Evolutionary conservation across 768 basidiomycete species (phyloP).

Genomic region (Podaxis pistillaris): DNA sequence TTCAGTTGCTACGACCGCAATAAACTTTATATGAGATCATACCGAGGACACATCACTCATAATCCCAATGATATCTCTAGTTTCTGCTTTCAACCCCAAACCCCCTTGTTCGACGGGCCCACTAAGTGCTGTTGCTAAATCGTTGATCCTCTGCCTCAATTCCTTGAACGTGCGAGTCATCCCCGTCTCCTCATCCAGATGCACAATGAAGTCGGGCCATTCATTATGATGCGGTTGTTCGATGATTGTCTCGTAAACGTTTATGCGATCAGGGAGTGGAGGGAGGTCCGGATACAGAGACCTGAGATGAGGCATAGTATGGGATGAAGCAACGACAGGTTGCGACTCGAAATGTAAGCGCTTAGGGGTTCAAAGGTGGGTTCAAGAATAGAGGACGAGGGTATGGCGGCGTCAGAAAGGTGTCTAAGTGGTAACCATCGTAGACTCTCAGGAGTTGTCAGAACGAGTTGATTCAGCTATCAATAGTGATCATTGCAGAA

Average conservation of each 20-base stretch:
- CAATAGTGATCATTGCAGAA: too few relatives aligned
- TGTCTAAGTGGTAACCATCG: too few relatives aligned
- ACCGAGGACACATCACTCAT: conserved; percentile 69
- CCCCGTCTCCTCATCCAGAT: conserved; percentile 56
- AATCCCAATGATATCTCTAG: conserved; percentile 62
- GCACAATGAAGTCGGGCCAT: conserved; percentile 52
- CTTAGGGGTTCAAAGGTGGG: too few relatives aligned
- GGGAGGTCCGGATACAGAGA: conserved; percentile 51
- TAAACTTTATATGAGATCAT: conserved; percentile 19
- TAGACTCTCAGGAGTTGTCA: too few relatives aligned
- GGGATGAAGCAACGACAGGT: too few relatives aligned
- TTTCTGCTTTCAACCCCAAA: conserved; percentile 43
- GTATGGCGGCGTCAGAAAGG: too few relatives aligned
- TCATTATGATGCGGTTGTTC: conserved; percentile 48
- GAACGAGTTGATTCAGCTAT: too few relatives aligned
- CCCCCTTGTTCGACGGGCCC: conserved; percentile 47
- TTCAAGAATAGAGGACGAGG: too few relatives aligned
- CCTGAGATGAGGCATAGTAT: conserved; percentile 47
- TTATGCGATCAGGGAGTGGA: conserved; percentile 48
- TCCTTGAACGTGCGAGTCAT: conserved; percentile 42
- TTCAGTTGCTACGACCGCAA: not conserved
- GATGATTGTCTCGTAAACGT: conserved; percentile 55
- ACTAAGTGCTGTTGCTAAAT: conserved; percentile 55
- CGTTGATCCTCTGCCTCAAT: conserved; percentile 48
- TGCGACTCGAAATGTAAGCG: too few relatives aligned